Percentiles rank a stretch among this genome's conserved stretches.
Evolutionary conservation across 306 rosid species (phyloP).

Genomic region (Carpinus fangiana): DNA sequence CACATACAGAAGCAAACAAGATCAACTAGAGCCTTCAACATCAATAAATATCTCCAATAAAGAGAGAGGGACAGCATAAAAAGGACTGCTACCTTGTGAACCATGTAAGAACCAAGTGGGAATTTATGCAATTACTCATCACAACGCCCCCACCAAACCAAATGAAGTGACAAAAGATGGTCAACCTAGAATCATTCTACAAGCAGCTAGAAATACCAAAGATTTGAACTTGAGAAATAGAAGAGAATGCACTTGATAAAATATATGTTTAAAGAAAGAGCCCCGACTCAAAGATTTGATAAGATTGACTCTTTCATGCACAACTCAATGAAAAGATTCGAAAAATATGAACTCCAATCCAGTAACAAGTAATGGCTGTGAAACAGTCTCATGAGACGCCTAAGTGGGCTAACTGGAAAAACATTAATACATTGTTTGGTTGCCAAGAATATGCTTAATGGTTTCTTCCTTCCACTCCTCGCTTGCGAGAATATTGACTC

Average conservation of each 20-base stretch:
- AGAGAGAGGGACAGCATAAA: neutral
- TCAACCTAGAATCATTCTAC: neutral
- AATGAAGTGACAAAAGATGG: neutral
- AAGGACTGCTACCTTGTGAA: conserved; percentile 2
- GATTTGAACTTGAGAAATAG: neutral
- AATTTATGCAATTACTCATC: neutral
- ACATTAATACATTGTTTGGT: neutral
- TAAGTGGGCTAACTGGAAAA: neutral
- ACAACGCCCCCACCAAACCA: neutral
- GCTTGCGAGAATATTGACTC: neutral
- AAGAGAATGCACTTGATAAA: neutral
- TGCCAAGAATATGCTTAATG: conserved; percentile 1
- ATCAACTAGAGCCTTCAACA: neutral
- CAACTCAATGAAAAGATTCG: neutral
- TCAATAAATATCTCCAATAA: neutral
- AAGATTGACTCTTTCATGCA: neutral
- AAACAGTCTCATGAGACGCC: neutral
- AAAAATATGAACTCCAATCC: neutral
- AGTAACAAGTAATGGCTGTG: neutral
- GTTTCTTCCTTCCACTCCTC: neutral
- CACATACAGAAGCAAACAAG: conserved; percentile 23
- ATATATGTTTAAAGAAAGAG: neutral
- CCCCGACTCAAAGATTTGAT: neutral
- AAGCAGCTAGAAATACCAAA: neutral
- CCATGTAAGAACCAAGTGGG: neutral